Evolutionary conservation across 2,329 filamentous ascomycete species (phyloP).

Genomic region (Calycina herbarum): DNA sequence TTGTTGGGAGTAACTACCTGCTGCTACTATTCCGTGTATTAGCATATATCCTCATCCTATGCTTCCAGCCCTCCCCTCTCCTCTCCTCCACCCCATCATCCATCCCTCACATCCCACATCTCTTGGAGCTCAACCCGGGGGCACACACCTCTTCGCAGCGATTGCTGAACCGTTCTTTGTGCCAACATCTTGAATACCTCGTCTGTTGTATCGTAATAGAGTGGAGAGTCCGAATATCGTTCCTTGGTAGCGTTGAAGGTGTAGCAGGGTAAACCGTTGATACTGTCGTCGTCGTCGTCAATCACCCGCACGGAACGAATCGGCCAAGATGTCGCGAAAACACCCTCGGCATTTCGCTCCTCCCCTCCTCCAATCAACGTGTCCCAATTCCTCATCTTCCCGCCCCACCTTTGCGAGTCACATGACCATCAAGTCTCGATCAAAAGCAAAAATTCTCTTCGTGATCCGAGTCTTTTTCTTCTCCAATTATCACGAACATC

Average conservation of each 20-base stretch:
- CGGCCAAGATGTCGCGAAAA: slow-evolving; percentile 22
- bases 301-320: slow-evolving; percentile 14
- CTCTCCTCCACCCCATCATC: background rate
- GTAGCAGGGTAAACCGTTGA: background rate
- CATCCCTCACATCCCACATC: slow-evolving; percentile 6
- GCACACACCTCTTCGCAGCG: slow-evolving; percentile 43
- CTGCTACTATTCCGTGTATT: background rate
- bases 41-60: slow-evolving; percentile 1
- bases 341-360: slow-evolving; percentile 9
- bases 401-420: slow-evolving; percentile 7
- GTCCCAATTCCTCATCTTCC: slow-evolving; percentile 10
- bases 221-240: background rate
- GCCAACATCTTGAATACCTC: slow-evolving; percentile 42
- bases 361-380: slow-evolving; percentile 25
- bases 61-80: background rate
- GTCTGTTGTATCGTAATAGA: background rate
- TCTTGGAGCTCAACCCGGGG: slow-evolving; percentile 4
- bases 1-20: slow-evolving; percentile 3
- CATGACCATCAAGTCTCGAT: slow-evolving; percentile 18
- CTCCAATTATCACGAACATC: slow-evolving; percentile 34
- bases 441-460: slow-evolving; percentile 18
- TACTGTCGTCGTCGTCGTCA: slow-evolving; percentile 1
- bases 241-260: background rate
- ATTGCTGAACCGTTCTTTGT: slow-evolving; percentile 45
- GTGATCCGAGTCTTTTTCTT: background rate